Evolutionary conservation across 768 basidiomycete species (phyloP), one percentile per base, ranked within the genome.

Genomic region (Dioszegia crocea): DNA sequence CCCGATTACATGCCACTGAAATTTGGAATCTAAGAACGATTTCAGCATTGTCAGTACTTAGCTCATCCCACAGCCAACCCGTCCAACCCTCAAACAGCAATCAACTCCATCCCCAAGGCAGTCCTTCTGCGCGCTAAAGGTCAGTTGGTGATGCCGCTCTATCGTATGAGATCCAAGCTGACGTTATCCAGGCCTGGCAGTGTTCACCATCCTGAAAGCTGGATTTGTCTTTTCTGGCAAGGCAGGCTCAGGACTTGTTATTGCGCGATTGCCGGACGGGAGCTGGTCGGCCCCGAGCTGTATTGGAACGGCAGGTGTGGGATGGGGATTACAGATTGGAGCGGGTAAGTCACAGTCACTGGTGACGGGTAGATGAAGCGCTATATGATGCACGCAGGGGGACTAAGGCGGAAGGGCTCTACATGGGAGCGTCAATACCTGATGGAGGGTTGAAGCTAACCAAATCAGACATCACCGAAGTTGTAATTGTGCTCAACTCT

Each of bases 241-340:
- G 78, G 90, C 89, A 0, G 93, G 93, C 45, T 91, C 89, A 1
- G 93, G 93, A 14, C 77, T 94, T 63, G 89, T 98, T 78, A 88
- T 96, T 72, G 88, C 91, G 19, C 86, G 91, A 12, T 83, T 93
- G 43, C 88, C 89, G 9, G 92, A 97, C 70, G 94, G 94, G 66
- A 91, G 90, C 10, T 96, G 91, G 91, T 91, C 88, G 47, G 94
- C 94, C 0, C 94, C 94, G 2, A 91, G 89, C 23, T 97, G 93
- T 79, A 94, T 98, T 72, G 93, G 89, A 29, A 98, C 92, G 0
- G 93, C 89, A 17, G 94, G 94, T 33, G 83, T 76, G 0, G 75
- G 75, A 63, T 76, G 73, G 73, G 75, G 75, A 44, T 63, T 76
- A 46, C 94, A 98, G 78, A 90, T 94, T 57, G 93, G 93, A 47